Evolutionary conservation across 495 filamentous ascomycete genomes (phyloP), one percentile per base, ranked within the genome.

Genomic region (Cetradonia linearis): DNA sequence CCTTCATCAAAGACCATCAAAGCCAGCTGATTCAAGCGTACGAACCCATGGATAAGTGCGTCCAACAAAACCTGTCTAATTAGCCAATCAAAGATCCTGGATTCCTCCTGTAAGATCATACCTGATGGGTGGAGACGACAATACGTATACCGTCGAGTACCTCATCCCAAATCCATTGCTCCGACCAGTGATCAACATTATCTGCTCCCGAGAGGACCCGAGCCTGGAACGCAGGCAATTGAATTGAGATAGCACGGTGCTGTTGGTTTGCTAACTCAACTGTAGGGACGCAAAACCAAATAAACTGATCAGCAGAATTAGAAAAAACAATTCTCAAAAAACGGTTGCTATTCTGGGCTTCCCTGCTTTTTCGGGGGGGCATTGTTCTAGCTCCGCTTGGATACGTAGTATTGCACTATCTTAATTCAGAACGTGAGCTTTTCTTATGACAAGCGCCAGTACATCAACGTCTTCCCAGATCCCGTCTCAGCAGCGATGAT

Each of bases 1-100:
- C 90, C 89, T 83, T 98, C 92, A 67, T 98, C 92, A 61, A 96
- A 91, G 1, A 96, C 77, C 25, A 98, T 71, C 1, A 98, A 72
- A 23, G 82, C 73, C 34, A 97, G 67, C 0, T 76, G 73, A 1
- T 76, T 69, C 62, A 96, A 81, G 20, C 66, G 75, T 9, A 96
- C 83, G 68, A 96, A 95, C 1, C 79, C 89, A 73, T 96, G 91
- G 10, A 71, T 74, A 54, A 94, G 73, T 2, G 91, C 89, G 73
- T 96, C 90, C 7, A 83, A 70, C 31, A 97, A 79, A 20, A 96
- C 78, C 66, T 74, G 20, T 8, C 31, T 40, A 37, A 50, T 70
- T 34, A 68, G 48, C 60, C 46, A 20, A 65, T 55, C 5, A 68
- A 58, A 28, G 66, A 61, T 30, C 34, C 37, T 52, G 9, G 61